Evolutionary conservation across 2,329 filamentous ascomycete genomes (phyloP).

Genomic region (Leptographium galeiforme): DNA sequence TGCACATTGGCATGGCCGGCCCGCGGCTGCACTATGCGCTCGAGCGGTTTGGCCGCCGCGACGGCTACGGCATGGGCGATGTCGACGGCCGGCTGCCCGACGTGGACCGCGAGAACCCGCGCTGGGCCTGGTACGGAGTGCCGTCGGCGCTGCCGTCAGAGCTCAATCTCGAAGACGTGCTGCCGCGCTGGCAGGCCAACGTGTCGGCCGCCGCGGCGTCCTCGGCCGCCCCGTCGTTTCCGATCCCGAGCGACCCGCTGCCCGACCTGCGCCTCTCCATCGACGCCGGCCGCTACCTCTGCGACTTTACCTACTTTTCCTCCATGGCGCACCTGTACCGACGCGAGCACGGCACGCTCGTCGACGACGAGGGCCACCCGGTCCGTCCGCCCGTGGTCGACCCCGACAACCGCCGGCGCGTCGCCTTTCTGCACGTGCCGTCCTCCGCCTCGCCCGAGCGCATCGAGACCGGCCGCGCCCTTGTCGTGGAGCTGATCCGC

Average conservation of each 20-base stretch:
- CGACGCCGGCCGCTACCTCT: conserved; percentile 60
- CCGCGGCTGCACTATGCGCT: conserved; percentile 51
- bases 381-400: background rate
- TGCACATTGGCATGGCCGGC: conserved; percentile 75
- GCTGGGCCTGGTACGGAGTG: conserved; percentile 40
- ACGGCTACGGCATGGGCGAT: conserved; percentile 58
- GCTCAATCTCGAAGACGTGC: conserved; percentile 43
- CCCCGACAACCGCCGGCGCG: conserved; percentile 24
- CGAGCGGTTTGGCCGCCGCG: conserved; percentile 56
- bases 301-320: conserved; percentile 67
- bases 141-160: conserved; percentile 44
- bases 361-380: background rate
- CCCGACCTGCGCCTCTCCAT: conserved; percentile 45
- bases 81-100: conserved; percentile 49
- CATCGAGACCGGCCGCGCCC: conserved; percentile 34
- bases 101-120: conserved; percentile 20
- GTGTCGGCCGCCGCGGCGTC: conserved; percentile 23
- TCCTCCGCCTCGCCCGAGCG: conserved; percentile 36
- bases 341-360: conserved; percentile 17
- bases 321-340: conserved; percentile 46
- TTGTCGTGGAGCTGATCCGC: conserved; percentile 41
- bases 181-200: conserved; percentile 38
- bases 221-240: background rate
- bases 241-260: conserved; percentile 14
- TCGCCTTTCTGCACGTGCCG: conserved; percentile 63